phyloP scores from a whole-genome alignment of 805 yeast genomes.

The Ogataea wickerhamii region DNA sequence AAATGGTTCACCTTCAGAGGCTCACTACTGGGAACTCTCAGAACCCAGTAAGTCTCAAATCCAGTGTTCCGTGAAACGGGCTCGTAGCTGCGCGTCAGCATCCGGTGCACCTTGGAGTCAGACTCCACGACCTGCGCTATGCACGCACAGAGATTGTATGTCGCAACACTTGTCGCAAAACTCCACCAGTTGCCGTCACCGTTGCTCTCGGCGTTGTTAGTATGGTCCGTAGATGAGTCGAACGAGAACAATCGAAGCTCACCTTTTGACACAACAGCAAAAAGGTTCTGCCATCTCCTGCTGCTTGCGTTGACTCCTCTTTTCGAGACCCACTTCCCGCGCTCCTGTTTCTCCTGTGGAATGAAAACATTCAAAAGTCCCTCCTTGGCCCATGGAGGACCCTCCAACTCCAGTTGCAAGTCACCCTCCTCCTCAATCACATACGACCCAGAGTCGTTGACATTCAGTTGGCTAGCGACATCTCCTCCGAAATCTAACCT shows the following conservation, averaged over 20 bases:
- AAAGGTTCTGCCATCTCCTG: conserved; percentile 44
- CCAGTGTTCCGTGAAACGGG: conserved; percentile 32
- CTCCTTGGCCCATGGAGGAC: conserved; percentile 78
- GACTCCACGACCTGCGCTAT: conserved; percentile 45
- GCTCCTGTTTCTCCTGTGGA: conserved; percentile 10
- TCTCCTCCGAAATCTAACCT: conserved; percentile 12
- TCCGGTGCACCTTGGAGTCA: conserved; percentile 18
- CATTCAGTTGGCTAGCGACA: conserved; percentile 8
- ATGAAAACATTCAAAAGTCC: conserved; percentile 48
- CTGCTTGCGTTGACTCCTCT: conserved; percentile 1
- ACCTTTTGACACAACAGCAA: conserved; percentile 68
- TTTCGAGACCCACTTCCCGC: conserved; percentile 1
- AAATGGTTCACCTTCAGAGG: conserved; percentile 24
- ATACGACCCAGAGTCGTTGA: conserved; percentile 2
- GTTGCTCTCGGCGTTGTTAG: conserved; percentile 8
- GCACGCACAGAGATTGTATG: conserved; percentile 49
- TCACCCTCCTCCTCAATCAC: conserved; percentile 43
- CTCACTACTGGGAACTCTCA: conserved; percentile 49
- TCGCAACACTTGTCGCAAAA: conserved; percentile 55
- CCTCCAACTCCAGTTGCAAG: conserved; percentile 57
- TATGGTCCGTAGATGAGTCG: conserved; percentile 21
- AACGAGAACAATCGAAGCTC: conserved; percentile 58
- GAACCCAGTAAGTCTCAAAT: conserved; percentile 45
- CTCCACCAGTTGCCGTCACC: conserved; percentile 68
- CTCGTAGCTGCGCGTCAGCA: conserved; percentile 12